Evolutionary conservation across 208 protist genomes (phyloP).

Genomic region (Acanthamoeba castellanii): DNA sequence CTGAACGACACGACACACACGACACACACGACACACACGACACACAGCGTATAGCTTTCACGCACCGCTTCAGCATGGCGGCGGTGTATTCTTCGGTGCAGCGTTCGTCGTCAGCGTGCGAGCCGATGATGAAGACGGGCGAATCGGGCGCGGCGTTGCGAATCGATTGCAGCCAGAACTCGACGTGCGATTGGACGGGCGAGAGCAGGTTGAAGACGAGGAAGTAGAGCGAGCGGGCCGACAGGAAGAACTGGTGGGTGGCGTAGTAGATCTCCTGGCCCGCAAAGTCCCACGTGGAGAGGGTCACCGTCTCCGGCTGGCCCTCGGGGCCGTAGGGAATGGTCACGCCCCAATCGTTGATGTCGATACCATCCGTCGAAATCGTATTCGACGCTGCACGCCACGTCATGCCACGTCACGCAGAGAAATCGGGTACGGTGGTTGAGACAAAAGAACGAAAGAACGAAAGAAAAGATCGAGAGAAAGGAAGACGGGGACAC

Average conservation of each 20-base stretch:
- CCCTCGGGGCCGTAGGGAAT: not conserved
- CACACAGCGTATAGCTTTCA: no score
- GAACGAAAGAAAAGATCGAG: not conserved
- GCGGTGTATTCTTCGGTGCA: slow-evolving; percentile 61
- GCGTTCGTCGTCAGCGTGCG: slow-evolving; percentile 56
- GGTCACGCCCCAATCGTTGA: slow-evolving; percentile 42
- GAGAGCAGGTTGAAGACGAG: slow-evolving; percentile 49
- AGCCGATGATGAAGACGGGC: slow-evolving; percentile 64
- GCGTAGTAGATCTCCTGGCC: slow-evolving; percentile 72
- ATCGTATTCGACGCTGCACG: slow-evolving; percentile 8
- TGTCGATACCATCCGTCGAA: slow-evolving; percentile 70
- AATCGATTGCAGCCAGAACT: slow-evolving; percentile 68
- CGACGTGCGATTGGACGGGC: slow-evolving; percentile 40
- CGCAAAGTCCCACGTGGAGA: slow-evolving; percentile 71
- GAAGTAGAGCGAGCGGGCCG: slow-evolving; percentile 37
- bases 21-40: not conserved
- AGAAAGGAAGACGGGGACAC: not conserved
- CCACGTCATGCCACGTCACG: not conserved
- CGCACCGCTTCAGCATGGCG: not conserved
- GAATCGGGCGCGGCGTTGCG: not conserved
- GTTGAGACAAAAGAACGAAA: no score
- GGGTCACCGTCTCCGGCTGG: not conserved
- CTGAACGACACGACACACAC: not conserved
- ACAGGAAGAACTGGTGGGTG: slow-evolving; percentile 67
- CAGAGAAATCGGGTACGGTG: no score